These are phyloP conservation scores for Radiomyces spectabilis DNA, from an alignment of 192 early-diverging fungal species.

Conservation along the genomic window DNA sequence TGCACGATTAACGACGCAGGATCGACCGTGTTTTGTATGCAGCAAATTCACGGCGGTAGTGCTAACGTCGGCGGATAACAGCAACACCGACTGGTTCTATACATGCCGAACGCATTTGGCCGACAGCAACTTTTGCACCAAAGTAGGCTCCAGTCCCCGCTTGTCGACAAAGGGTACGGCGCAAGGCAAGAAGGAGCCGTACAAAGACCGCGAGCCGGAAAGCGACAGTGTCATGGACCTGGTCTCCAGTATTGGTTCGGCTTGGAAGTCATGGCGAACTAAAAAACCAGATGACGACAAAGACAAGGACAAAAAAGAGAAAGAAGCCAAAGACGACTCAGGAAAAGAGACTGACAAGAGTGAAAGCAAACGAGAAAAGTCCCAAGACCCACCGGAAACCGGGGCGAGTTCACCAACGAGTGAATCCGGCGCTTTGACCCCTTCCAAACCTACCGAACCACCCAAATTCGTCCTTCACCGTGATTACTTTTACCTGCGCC, in stretches of 20 bases:
- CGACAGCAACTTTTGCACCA: conserved; percentile 37
- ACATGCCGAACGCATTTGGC: conserved; percentile 34
- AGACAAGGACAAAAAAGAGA: conserved; percentile 24
- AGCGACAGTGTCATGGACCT: conserved; percentile 27
- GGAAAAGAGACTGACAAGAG: conserved; percentile 1
- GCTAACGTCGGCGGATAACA: conserved; percentile 37
- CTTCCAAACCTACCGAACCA: conserved; percentile 8
- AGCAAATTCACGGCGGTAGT: conserved; percentile 42
- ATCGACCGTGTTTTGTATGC: conserved; percentile 44
- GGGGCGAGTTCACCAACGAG: neutral
- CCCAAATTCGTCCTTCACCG: conserved; percentile 37
- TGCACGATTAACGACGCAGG: conserved; percentile 19
- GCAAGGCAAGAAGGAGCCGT: too few species aligned
- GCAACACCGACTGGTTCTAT: conserved; percentile 46
- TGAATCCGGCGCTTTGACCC: too few species aligned
- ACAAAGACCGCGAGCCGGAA: conserved; percentile 9
- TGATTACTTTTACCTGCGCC: conserved; percentile 41
- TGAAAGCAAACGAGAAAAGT: conserved; percentile 7
- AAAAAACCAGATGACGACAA: conserved; percentile 20
- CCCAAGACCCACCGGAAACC: neutral
- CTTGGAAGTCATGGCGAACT: conserved; percentile 21
- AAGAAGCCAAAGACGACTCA: conserved; percentile 1
- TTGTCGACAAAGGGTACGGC: too few species aligned
- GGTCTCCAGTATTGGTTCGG: conserved; percentile 21
- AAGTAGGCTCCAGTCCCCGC: too few species aligned